A percentile compares a stretch with the other conserved stretches of the same genome.
These are phyloP conservation scores for Ophiobolus disseminans DNA, from an alignment of 2,329 filamentous ascomycete species.

Conservation along the genomic window DNA sequence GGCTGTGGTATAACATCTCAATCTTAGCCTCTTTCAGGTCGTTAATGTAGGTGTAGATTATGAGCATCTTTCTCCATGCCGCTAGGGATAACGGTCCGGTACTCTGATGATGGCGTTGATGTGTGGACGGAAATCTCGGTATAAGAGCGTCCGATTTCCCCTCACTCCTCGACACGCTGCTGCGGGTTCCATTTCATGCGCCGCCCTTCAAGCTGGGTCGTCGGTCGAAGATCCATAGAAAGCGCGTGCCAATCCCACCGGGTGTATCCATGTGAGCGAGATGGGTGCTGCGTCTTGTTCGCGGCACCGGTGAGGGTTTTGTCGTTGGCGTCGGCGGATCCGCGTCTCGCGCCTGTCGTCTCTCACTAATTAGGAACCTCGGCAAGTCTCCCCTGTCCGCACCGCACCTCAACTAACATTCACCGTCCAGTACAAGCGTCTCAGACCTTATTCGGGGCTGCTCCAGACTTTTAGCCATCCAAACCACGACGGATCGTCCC, in stretches of 20 bases:
- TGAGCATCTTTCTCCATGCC: slow-evolving; percentile 1
- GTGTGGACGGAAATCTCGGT: slow-evolving; percentile 35
- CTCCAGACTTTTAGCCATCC: no score
- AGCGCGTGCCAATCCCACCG: neutral
- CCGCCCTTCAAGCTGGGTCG: neutral
- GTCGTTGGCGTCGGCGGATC: no score
- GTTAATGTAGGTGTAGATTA: neutral
- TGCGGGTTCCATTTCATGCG: slow-evolving; percentile 9
- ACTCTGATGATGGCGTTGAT: slow-evolving; percentile 10
- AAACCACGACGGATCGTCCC: no score
- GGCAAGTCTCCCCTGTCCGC: no score
- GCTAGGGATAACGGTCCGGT: slow-evolving; percentile 30
- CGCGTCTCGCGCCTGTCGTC: no score
- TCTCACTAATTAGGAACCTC: no score
- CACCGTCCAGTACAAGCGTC: no score
- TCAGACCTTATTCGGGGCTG: no score
- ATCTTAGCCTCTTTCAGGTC: neutral
- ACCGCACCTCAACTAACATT: no score
- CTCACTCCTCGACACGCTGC: slow-evolving; percentile 7
- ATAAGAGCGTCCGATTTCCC: slow-evolving; percentile 18
- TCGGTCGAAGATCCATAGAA: neutral
- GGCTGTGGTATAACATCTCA: neutral
- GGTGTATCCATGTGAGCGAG: no score
- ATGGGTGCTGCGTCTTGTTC: no score
- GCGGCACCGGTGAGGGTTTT: no score